These are phyloP conservation scores for Pichia occidentalis DNA, from an alignment of 805 yeast species.

Conservation along the genomic window DNA sequence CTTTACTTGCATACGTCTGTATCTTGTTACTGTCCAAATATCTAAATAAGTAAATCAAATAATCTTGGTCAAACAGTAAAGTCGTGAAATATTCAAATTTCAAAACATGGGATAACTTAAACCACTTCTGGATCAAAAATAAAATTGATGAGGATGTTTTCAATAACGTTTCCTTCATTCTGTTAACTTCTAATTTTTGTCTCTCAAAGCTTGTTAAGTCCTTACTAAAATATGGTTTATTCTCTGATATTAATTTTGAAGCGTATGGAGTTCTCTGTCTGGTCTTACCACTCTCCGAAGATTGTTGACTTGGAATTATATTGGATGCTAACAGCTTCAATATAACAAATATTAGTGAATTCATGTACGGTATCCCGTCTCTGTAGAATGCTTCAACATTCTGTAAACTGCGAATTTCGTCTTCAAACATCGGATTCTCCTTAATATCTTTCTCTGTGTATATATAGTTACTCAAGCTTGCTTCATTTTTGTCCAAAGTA, in stretches of 20 bases:
- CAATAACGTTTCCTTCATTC: slow-evolving; percentile 56
- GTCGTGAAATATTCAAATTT: slow-evolving; percentile 72
- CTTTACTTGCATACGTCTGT: slow-evolving; percentile 21
- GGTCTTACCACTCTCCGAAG: slow-evolving; percentile 21
- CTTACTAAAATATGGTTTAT: slow-evolving; percentile 14
- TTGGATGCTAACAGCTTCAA: slow-evolving; percentile 57
- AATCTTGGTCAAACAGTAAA: slow-evolving; percentile 68
- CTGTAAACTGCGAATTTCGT: slow-evolving; percentile 37
- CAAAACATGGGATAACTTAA: slow-evolving; percentile 66
- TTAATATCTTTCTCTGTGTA: slow-evolving; percentile 25
- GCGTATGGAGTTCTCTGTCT: slow-evolving; percentile 14
- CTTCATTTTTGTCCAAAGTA: slow-evolving; percentile 24
- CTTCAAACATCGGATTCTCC: slow-evolving; percentile 32
- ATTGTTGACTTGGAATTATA: slow-evolving; percentile 22
- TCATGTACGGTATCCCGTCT: slow-evolving; percentile 45
- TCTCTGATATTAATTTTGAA: slow-evolving; percentile 5
- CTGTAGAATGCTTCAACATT: slow-evolving; percentile 58
- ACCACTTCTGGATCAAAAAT: slow-evolving; percentile 60
- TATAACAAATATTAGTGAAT: slow-evolving; percentile 58
- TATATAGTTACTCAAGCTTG: slow-evolving; percentile 12
- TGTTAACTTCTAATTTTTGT: slow-evolving; percentile 46
- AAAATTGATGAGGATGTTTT: slow-evolving; percentile 54
- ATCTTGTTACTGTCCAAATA: slow-evolving; percentile 27
- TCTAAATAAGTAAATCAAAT: slow-evolving; percentile 33
- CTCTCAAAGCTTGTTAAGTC: slow-evolving; percentile 21